Percentiles rank a stretch among this genome's conserved stretches.
Conservation (phyloP, 306 rosid species). For the Boehmeria nivea region DNA sequence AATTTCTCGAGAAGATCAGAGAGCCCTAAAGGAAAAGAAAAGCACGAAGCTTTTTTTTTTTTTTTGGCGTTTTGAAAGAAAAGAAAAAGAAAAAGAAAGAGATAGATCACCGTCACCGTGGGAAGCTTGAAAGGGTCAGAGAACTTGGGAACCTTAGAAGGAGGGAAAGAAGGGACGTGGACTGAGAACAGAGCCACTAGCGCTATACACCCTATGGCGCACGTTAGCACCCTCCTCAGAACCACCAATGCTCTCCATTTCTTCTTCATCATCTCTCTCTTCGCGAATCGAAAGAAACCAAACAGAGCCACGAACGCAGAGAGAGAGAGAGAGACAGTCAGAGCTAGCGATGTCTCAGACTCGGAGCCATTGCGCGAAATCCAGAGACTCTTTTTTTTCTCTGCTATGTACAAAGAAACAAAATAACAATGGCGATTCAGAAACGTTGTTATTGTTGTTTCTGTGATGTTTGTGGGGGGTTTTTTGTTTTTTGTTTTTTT, state of each 20-base stretch:
- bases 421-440: not conserved
- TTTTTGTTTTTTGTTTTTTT: not conserved
- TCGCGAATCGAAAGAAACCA: not conserved
- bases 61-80: too few species aligned
- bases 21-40: not conserved
- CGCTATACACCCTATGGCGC: slow-evolving; percentile 51
- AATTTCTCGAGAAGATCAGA: too few species aligned
- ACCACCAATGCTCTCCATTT: slow-evolving; percentile 34
- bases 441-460: not conserved
- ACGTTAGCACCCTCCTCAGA: slow-evolving; percentile 56
- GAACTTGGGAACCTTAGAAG: slow-evolving; percentile 49
- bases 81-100: not conserved
- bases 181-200: slow-evolving; percentile 49
- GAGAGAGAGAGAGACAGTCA: too few species aligned
- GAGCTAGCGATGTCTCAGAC: not conserved
- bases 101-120: slow-evolving; percentile 64
- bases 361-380: slow-evolving; percentile 4
- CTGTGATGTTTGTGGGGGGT: not conserved
- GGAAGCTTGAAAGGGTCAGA: slow-evolving; percentile 52
- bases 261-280: slow-evolving; percentile 53
- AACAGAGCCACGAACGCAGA: not conserved
- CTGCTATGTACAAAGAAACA: too few species aligned
- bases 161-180: slow-evolving; percentile 54
- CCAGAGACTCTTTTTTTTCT: too few species aligned
- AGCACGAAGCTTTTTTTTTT: not conserved